A percentile compares a stretch with the other conserved stretches of the same genome.
Conservation (phyloP, 2,329 filamentous ascomycete genomes). For the Fusarium ambrosium region DNA sequence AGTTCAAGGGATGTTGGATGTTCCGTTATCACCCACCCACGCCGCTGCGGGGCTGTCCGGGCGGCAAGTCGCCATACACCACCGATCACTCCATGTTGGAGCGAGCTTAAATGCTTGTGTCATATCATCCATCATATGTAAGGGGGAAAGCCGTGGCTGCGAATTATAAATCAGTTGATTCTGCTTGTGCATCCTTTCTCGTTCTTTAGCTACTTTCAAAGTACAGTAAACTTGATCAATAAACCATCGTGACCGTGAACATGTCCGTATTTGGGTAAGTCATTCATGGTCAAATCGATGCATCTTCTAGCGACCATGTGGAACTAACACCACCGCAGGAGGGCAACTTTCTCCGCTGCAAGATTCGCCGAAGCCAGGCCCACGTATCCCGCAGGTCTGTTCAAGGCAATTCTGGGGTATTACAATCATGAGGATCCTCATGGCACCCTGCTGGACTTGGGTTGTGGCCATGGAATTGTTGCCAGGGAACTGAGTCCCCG, state of each 20-base stretch:
- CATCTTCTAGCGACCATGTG: not conserved
- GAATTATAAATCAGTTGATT: conserved; percentile 1
- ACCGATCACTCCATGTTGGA: conserved; percentile 12
- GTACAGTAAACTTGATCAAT: not conserved
- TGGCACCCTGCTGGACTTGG: conserved; percentile 67
- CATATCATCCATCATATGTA: not conserved
- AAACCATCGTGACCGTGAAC: not conserved
- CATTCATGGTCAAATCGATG: not conserved
- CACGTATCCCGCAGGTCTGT: conserved; percentile 68
- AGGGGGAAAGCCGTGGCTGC: not conserved
- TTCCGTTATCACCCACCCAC: conserved; percentile 28
- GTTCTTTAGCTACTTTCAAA: not conserved
- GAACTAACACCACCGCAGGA: conserved; percentile 53
- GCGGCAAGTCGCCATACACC: conserved; percentile 31
- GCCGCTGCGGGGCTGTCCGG: conserved; percentile 37
- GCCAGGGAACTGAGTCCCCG: conserved; percentile 65
- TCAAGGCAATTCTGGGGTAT: conserved; percentile 66
- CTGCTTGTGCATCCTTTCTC: not conserved
- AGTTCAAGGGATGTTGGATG: conserved; percentile 26
- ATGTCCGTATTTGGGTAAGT: conserved; percentile 47
- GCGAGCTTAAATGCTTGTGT: not conserved
- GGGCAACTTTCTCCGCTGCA: conserved; percentile 67
- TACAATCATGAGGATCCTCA: conserved; percentile 56
- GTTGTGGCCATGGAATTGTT: conserved; percentile 72
- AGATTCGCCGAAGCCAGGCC: conserved; percentile 73